Evolutionary conservation across 2,329 filamentous ascomycete genomes (phyloP).

Genomic region (Aspergillus niger): DNA sequence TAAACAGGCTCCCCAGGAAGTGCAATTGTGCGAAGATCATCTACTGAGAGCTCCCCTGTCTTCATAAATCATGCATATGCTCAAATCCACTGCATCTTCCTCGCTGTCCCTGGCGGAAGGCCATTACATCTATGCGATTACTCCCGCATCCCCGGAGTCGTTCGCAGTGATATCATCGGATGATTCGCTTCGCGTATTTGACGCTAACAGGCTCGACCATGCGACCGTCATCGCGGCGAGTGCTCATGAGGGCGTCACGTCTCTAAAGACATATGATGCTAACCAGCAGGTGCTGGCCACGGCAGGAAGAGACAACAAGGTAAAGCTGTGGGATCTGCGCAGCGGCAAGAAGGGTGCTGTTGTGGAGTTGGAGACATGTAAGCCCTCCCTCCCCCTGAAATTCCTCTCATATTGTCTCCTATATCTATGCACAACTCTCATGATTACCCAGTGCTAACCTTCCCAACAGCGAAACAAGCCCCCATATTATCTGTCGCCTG

Average conservation of each 20-base stretch:
- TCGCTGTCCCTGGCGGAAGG: conserved; percentile 42
- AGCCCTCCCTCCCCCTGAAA: background rate
- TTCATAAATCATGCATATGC: conserved; percentile 33
- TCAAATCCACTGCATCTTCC: conserved; percentile 36
- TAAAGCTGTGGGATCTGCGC: conserved; percentile 46
- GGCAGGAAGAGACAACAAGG: conserved; percentile 44
- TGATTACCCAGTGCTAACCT: conserved; percentile 19
- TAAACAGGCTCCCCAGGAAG: no score
- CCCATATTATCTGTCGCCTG: conserved; percentile 58
- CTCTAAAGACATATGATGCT: conserved; percentile 33
- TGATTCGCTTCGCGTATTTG: conserved; percentile 47
- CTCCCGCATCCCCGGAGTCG: conserved; percentile 29
- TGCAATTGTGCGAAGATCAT: no score
- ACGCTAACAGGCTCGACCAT: conserved; percentile 37
- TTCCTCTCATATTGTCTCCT: background rate
- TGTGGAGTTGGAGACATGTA: conserved; percentile 40
- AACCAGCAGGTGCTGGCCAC: conserved; percentile 36
- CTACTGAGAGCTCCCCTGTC: no score
- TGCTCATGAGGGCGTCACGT: conserved; percentile 43
- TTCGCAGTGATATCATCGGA: conserved; percentile 50
- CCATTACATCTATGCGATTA: conserved; percentile 48
- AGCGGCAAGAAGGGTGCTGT: conserved; percentile 31
- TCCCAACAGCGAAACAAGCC: conserved; percentile 47
- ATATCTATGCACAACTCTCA: background rate
- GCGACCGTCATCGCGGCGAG: conserved; percentile 31